Evolutionary conservation across 202 grass and related monocot species (phyloP).

Genomic region (Tripidium arundinaceum): DNA sequence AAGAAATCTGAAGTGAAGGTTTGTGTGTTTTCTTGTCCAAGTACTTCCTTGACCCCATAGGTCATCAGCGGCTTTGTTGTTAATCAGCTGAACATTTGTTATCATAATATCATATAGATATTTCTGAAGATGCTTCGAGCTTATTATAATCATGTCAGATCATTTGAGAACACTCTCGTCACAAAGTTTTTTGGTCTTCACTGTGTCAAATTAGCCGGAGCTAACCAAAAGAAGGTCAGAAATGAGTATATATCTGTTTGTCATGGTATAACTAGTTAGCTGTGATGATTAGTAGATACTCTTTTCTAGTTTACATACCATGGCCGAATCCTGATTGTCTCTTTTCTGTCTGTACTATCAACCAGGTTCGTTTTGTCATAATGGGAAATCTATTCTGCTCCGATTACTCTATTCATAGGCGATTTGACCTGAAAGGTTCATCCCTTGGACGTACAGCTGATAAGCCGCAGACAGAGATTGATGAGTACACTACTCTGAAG

Average conservation of each 20-base stretch:
- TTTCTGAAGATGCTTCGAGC: conserved; percentile 85
- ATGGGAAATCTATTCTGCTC: conserved; percentile 95
- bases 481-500: conserved; percentile 84
- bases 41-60: neutral
- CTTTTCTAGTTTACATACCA: neutral
- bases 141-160: conserved; percentile 82
- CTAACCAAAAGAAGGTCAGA: conserved; percentile 73
- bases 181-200: conserved; percentile 94
- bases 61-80: conserved; percentile 3
- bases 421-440: conserved; percentile 90
- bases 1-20: conserved; percentile 97
- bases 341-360: conserved; percentile 12
- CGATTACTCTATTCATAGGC: conserved; percentile 69
- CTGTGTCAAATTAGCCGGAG: conserved; percentile 77
- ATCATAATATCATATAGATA: conserved; percentile 46
- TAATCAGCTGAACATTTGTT: neutral
- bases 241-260: conserved; percentile 27
- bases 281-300: neutral
- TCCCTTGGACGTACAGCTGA: conserved; percentile 82
- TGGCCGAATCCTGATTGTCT: conserved; percentile 26
- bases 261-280: neutral
- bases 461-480: conserved; percentile 68
- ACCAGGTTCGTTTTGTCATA: conserved; percentile 91
- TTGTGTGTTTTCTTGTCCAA: conserved; percentile 10
- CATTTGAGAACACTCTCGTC: conserved; percentile 70